A percentile compares a stretch with the other conserved stretches of the same genome.
These are phyloP conservation scores for Dendryphion nanum DNA, from an alignment of 2,329 filamentous ascomycete genomes.

Conservation along the genomic window DNA sequence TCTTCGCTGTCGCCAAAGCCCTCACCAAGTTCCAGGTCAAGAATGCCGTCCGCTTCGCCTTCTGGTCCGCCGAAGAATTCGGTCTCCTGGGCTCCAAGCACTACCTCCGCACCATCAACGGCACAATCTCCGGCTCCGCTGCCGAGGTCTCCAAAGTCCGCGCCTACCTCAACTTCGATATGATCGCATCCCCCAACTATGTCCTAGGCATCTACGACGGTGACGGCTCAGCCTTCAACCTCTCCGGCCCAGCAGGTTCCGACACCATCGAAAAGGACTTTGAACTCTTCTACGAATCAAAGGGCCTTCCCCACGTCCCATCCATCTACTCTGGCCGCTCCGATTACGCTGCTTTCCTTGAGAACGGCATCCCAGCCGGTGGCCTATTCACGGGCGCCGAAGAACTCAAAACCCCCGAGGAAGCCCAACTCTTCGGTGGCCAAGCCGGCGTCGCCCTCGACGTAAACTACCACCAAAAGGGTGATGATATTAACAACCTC, in stretches of 20 bases:
- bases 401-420: slow-evolving; percentile 38
- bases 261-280: slow-evolving; percentile 37
- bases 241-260: slow-evolving; percentile 35
- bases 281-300: slow-evolving; percentile 35
- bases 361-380: slow-evolving; percentile 40
- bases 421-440: slow-evolving; percentile 38
- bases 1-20: slow-evolving; percentile 38
- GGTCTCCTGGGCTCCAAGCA: slow-evolving; percentile 40
- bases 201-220: slow-evolving; percentile 41
- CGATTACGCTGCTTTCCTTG: slow-evolving; percentile 43
- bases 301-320: slow-evolving; percentile 30
- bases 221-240: slow-evolving; percentile 38
- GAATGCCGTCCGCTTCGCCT: slow-evolving; percentile 43
- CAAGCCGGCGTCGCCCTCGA: slow-evolving; percentile 38
- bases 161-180: slow-evolving; percentile 46
- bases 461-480: slow-evolving; percentile 38
- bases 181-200: slow-evolving; percentile 43
- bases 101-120: slow-evolving; percentile 38
- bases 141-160: slow-evolving; percentile 38
- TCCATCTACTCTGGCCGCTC: slow-evolving; percentile 39
- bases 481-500: slow-evolving; percentile 39
- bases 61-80: slow-evolving; percentile 43
- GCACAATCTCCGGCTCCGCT: slow-evolving; percentile 25
- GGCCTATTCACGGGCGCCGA: slow-evolving; percentile 44
- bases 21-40: slow-evolving; percentile 40